Evolutionary conservation across 805 yeast genomes (phyloP), one percentile per base, ranked within the genome.

Genomic region (Saturnispora sekii): DNA sequence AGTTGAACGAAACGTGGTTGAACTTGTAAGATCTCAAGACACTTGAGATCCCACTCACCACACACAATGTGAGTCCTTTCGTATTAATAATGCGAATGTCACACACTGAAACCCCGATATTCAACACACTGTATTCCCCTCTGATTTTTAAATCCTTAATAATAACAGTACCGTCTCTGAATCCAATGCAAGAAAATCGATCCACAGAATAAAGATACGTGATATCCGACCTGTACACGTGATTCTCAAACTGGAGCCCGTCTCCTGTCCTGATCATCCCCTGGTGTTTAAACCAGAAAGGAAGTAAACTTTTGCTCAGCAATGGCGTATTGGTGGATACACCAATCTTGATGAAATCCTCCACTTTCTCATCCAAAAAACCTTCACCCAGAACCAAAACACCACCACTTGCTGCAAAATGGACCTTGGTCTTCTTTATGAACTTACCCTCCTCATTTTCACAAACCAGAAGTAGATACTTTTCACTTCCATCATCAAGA

Each of bases 81-180:
- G 18, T 12, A 4, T 5, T 21, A 21, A 21, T 21, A 21, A n/a
- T 6, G 47, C 12, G 5, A 40, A 12, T 18, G 21, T 17, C 6
- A 43, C 18, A 17, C 40, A 49, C 36, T 5, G 50, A 30, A 1
- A 40, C 17, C 9, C 45, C 47, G 11, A 40, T 34, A 15, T 39
- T 32, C 4, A 44, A 29, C 3, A 34, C 7, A 11, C 18, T 12
- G 14, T 18, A 18, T 10, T 5, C 15, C 10, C 21, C 18, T 8
- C 12, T n/a, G 14, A 17, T 18, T 10, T 36, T 15, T 21, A 12
- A n/a, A 16, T 43, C 4, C 10, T 28, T 31, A 8, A 45, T 41
- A 4, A 35, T 11, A 10, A 46, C 46, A 6, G 28, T 37, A 12
- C 51, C 51, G 31, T 49, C 43, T 41, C 51, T 43, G 18, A 43